Percentiles rank a stretch among this genome's conserved stretches.
Conservation (phyloP, 2,329 filamentous ascomycete genomes). For the Spiromastix sp. region DNA sequence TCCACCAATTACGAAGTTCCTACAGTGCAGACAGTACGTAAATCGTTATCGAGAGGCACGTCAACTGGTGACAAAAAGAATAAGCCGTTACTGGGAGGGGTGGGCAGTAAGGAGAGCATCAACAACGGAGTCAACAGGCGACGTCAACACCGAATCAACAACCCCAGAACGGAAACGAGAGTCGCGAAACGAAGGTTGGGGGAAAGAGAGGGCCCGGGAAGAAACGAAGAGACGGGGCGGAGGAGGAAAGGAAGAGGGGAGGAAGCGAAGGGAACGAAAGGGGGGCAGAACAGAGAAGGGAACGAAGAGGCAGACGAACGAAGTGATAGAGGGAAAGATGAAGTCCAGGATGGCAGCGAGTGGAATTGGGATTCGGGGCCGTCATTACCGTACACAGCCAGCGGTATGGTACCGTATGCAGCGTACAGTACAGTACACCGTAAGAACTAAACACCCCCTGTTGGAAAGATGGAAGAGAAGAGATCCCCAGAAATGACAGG, state of each 20-base stretch:
- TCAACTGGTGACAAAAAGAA: conserved; percentile 3
- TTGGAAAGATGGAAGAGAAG: too few relatives aligned
- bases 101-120: conserved; percentile 3
- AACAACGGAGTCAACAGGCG: conserved; percentile 1
- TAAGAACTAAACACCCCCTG: too few relatives aligned
- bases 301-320: conserved; percentile 3
- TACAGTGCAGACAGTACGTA: too few relatives aligned
- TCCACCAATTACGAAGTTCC: too few relatives aligned
- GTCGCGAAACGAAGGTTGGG: conserved; percentile 5
- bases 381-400: too few relatives aligned
- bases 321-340: conserved; percentile 6
- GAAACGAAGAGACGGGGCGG: conserved; percentile 4
- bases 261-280: not conserved
- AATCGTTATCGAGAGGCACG: too few relatives aligned
- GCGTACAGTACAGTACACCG: conserved; percentile 1
- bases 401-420: conserved; percentile 3
- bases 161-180: conserved; percentile 5
- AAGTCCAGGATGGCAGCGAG: conserved; percentile 8
- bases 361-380: conserved; percentile 11
- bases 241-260: conserved; percentile 4
- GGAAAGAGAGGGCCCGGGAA: conserved; percentile 5
- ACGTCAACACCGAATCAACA: not conserved
- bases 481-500: too few relatives aligned
- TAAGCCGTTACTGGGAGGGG: not conserved
- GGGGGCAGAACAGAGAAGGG: conserved; percentile 2